Evolutionary conservation across 352 stramenopile species (phyloP).

Genomic region (Pythium coloratum): DNA sequence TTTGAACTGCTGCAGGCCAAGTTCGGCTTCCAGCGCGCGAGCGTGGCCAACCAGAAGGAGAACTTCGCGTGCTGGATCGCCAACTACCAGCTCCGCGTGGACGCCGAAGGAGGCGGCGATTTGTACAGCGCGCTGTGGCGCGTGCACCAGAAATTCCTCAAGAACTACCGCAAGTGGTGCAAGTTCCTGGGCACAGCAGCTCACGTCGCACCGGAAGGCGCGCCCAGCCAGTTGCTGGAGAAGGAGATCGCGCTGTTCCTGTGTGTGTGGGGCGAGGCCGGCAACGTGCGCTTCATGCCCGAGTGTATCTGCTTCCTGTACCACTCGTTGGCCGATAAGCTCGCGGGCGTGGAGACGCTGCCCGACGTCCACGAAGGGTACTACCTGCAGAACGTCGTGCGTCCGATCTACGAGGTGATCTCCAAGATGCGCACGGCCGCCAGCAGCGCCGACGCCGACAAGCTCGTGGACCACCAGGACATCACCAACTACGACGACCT

Average conservation of each 20-base stretch:
- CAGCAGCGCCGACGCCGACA: slow-evolving; percentile 35
- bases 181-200: slow-evolving; percentile 88
- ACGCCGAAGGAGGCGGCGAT: slow-evolving; percentile 39
- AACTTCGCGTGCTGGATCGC: slow-evolving; percentile 84
- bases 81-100: slow-evolving; percentile 79
- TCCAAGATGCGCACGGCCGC: slow-evolving; percentile 67
- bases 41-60: slow-evolving; percentile 83
- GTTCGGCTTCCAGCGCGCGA: slow-evolving; percentile 80
- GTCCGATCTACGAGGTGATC: slow-evolving; percentile 77
- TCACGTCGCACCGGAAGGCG: slow-evolving; percentile 57
- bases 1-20: slow-evolving; percentile 81
- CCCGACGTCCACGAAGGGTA: slow-evolving; percentile 50
- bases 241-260: slow-evolving; percentile 80
- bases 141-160: slow-evolving; percentile 85
- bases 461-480: slow-evolving; percentile 73
- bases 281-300: slow-evolving; percentile 87
- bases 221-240: slow-evolving; percentile 48
- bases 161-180: slow-evolving; percentile 95
- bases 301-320: slow-evolving; percentile 90
- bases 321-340: slow-evolving; percentile 70
- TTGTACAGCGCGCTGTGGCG: slow-evolving; percentile 49
- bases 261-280: slow-evolving; percentile 81
- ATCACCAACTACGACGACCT: slow-evolving; percentile 89
- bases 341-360: slow-evolving; percentile 59
- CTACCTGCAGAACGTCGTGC: slow-evolving; percentile 69